These are phyloP conservation scores for Mycena albidolilacea DNA, from an alignment of 768 basidiomycete species.

Conservation along the genomic window DNA sequence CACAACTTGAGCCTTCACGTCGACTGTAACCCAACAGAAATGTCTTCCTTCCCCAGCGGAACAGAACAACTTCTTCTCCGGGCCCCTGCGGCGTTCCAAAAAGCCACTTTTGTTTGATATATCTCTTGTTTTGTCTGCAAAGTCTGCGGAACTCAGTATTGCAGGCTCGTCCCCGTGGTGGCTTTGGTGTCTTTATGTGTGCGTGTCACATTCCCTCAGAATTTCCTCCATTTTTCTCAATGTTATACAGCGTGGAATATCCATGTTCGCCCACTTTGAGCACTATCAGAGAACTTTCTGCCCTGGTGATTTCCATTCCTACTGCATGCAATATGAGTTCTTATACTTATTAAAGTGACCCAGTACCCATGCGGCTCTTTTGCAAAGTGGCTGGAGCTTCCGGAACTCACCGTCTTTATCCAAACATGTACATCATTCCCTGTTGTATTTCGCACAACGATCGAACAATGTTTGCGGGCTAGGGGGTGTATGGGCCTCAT, in stretches of 20 bases:
- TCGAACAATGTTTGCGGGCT: no score
- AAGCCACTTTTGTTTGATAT: no score
- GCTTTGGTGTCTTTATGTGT: slow-evolving; percentile 18
- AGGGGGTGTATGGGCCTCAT: background rate
- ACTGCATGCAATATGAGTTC: background rate
- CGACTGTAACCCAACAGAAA: no score
- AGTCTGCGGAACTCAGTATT: no score
- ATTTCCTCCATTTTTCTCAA: background rate
- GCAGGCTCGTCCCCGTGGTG: background rate
- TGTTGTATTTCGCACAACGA: background rate
- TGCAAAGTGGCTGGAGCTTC: background rate
- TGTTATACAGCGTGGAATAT: slow-evolving; percentile 13
- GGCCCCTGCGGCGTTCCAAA: no score
- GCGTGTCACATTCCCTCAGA: background rate
- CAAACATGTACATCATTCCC: background rate
- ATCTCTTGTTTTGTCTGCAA: no score
- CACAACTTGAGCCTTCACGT: no score
- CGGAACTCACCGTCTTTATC: no score
- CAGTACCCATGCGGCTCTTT: background rate
- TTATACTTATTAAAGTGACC: background rate
- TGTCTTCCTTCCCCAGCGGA: no score
- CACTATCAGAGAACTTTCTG: background rate
- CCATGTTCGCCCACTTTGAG: slow-evolving; percentile 15
- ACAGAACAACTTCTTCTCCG: no score
- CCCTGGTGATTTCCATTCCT: background rate